Base-by-base conservation (phyloP, 306 rosid species). In the Dalbergia oliveri region DNA sequence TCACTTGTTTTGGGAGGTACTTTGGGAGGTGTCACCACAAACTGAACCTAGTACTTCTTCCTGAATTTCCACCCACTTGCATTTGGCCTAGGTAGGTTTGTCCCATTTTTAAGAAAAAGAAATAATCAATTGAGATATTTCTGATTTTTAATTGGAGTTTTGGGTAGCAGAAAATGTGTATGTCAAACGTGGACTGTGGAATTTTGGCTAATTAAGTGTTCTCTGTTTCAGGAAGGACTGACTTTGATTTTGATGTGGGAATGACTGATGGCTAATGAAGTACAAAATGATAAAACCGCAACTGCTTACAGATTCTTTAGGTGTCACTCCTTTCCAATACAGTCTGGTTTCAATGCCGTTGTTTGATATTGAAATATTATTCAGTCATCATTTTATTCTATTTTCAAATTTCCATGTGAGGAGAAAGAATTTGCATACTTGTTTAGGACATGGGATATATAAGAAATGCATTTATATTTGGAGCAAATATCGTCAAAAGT, bases 141-240 rank as follows among this genome's bases (percentile, higher is more conserved):
- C 16, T 39, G 60, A 21, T 79, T 78, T 16, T 71, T 51, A 59
- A 63, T 9, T 80, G 16, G 33, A n/a, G 10, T 62, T 62, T 6
- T 62, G n/a, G 64, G 50, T 15, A 62, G 51, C 51, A 56, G 12
- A 34, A 34, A 75, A 0, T 31, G 58, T 59, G 4, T 14, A 41
- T 82, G 73, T 75, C 16, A 39, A 9, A 15, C 9, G 8, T 60
- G 49, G 54, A 6, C 14, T 13, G 8, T 60, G 49, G 54, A 61
- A 62, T 41, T 77, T 54, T 19, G 79, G 79, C 66, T 77, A 66
- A 78, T 44, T 16, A 14, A 23, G 56, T 33, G 71, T 74, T 60
- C 9, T 50, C 44, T 83, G 74, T 83, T 79, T 59, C 87, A 83
- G 87, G 83, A 78, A 83, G 73, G 81, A 51, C 73, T 83, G 66